phyloP scores from a whole-genome alignment of 1,284 basidiomycete genomes.

The Malassezia japonica region DNA sequence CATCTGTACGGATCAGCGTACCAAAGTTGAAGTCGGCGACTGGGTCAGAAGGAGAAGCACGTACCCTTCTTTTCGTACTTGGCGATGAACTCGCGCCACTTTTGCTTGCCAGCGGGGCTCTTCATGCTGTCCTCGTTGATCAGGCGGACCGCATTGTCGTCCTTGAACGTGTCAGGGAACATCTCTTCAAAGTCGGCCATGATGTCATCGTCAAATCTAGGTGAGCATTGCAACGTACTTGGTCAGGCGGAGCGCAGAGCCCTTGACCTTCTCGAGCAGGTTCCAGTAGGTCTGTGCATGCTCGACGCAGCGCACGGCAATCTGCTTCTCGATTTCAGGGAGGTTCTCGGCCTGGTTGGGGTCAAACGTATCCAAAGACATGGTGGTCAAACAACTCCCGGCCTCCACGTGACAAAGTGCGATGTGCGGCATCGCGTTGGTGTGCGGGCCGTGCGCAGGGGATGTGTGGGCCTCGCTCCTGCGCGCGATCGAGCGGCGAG shows the following conservation, averaged over 20 bases:
- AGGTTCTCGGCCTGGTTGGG: constrained; percentile 62
- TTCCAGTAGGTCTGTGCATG: constrained; percentile 83
- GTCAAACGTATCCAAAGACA: constrained; percentile 28
- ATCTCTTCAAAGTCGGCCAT: constrained; percentile 62
- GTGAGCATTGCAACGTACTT: constrained; percentile 53
- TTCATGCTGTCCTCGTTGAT: constrained; percentile 95
- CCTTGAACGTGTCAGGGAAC: constrained; percentile 63
- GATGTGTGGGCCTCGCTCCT: constrained; percentile 2
- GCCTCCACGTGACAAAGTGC: constrained; percentile 5
- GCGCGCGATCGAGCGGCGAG: background rate
- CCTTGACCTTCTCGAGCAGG: constrained; percentile 71
- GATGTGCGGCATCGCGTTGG: constrained; percentile 17
- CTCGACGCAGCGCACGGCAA: constrained; percentile 81
- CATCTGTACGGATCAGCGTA: constrained; percentile 76
- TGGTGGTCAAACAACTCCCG: background rate
- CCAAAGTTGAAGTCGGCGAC: constrained; percentile 95
- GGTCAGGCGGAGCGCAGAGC: constrained; percentile 67
- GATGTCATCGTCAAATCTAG: constrained; percentile 52
- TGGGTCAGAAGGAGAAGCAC: constrained; percentile 13
- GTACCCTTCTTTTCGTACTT: constrained; percentile 56
- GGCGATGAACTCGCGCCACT: constrained; percentile 83
- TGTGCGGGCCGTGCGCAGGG: background rate
- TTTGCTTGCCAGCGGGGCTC: constrained; percentile 74
- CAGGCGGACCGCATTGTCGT: constrained; percentile 53
- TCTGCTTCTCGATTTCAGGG: constrained; percentile 91